A percentile compares a stretch with the other conserved stretches of the same genome.
phyloP scores from a whole-genome alignment of 2,329 filamentous ascomycete genomes.

The Microdochium bolleyi region DNA sequence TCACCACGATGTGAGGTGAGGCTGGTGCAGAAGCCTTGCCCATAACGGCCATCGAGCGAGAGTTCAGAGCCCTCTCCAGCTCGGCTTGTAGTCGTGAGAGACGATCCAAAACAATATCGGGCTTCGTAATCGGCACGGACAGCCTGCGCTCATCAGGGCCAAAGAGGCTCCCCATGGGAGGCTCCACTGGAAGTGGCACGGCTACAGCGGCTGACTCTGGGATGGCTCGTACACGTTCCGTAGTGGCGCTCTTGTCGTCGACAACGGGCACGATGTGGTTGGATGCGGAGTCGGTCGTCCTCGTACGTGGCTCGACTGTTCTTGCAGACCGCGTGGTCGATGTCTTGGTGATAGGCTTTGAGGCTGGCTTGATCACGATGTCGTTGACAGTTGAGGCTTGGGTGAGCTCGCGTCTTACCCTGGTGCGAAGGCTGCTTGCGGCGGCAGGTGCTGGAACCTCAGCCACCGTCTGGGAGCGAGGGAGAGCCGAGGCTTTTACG shows the following conservation, averaged over 20 bases:
- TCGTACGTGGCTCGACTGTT: conserved; percentile 3
- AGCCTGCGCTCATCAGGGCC: conserved; percentile 43
- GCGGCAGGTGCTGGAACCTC: conserved; percentile 19
- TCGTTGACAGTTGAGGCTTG: conserved; percentile 15
- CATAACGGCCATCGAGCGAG: conserved; percentile 54
- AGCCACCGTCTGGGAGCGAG: conserved; percentile 22
- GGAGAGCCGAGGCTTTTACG: conserved; percentile 12
- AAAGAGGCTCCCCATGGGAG: conserved; percentile 42
- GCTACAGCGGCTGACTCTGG: neutral
- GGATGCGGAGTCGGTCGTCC: neutral
- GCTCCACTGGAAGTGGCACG: conserved; percentile 8
- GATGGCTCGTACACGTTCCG: neutral
- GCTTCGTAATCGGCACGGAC: conserved; percentile 42
- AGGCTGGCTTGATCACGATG: conserved; percentile 9
- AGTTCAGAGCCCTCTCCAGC: conserved; percentile 54
- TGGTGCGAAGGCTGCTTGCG: conserved; percentile 18
- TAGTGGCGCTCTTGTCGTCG: neutral
- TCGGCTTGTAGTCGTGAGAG: conserved; percentile 50
- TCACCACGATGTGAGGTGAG: conserved; percentile 58
- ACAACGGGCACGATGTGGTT: neutral
- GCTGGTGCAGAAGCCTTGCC: conserved; percentile 45
- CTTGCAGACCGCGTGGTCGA: neutral
- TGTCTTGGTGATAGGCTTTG: conserved; percentile 4
- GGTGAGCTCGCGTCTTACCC: conserved; percentile 15
- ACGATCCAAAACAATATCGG: conserved; percentile 48